These are phyloP conservation scores for Volutella citrinella DNA, from an alignment of 2,329 filamentous ascomycete genomes.

Conservation along the genomic window DNA sequence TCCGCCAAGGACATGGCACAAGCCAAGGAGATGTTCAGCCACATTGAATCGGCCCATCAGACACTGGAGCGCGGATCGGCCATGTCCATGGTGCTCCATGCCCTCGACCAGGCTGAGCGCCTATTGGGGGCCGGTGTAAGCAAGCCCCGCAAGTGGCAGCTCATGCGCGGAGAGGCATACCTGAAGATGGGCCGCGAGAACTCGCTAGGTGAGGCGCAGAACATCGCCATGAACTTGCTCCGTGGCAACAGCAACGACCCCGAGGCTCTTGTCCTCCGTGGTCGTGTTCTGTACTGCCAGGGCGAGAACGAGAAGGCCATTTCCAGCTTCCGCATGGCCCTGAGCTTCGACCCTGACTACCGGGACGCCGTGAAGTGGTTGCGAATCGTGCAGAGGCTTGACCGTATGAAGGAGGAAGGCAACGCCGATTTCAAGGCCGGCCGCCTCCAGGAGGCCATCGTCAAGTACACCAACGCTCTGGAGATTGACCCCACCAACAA, in stretches of 20 bases:
- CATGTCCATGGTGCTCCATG: constrained; percentile 88
- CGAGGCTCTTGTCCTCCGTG: constrained; percentile 86
- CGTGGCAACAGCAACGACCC: constrained; percentile 87
- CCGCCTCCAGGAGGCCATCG: constrained; percentile 74
- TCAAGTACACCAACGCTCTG: constrained; percentile 80
- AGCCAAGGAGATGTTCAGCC: constrained; percentile 81
- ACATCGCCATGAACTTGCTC: constrained; percentile 83
- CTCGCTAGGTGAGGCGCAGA: constrained; percentile 86
- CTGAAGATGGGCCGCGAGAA: constrained; percentile 90
- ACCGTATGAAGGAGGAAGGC: constrained; percentile 90
- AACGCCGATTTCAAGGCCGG: constrained; percentile 87
- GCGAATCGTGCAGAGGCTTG: constrained; percentile 84
- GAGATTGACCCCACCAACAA: constrained; percentile 85
- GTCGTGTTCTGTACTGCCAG: constrained; percentile 81
- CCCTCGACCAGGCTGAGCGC: constrained; percentile 85
- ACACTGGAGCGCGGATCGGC: constrained; percentile 71
- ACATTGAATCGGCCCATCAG: constrained; percentile 76
- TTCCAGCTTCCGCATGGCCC: constrained; percentile 85
- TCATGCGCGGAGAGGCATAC: constrained; percentile 89
- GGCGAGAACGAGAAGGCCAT: constrained; percentile 95
- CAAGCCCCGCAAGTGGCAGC: constrained; percentile 87
- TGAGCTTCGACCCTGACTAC: constrained; percentile 89
- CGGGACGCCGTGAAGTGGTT: constrained; percentile 85
- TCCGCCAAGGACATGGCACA: constrained; percentile 81
- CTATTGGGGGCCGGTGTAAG: constrained; percentile 71